Base-by-base conservation (phyloP, 2,329 filamentous ascomycete species). In the Trichoderma sp. region DNA sequence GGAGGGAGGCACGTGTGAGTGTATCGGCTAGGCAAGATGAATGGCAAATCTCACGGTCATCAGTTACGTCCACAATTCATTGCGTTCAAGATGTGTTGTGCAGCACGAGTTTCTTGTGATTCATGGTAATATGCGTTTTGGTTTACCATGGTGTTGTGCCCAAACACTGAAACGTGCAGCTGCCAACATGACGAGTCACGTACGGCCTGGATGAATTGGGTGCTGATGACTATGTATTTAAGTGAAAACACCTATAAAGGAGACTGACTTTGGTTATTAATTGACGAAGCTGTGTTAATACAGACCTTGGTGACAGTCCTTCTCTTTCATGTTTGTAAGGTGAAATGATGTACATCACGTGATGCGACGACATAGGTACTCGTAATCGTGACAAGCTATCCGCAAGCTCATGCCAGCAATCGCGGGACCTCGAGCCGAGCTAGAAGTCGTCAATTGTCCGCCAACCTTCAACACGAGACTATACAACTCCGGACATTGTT, bases 381-480 rank as follows among this genome's bases (percentile, higher is more conserved):
- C 34, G 34, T 39, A 39, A 17, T 34, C 50, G 34, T 55, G 24
- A 28, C 59, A 55, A 60, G 59, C 59, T 63, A 55, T 55, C 59
- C 41, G 48, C 50, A 52, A 54, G 48, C 50, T 60, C 45, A 34
- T 39, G 59, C 59, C 59, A 47, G 44, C 59, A 63, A 39, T 39
- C 34, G 34, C 34, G 34, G 34, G 34, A 39, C 34, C 34, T 39
- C 10, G 34, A 39, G 34, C 34, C 10, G 34, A 39, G 34, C 34
- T 39, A 39, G 34, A 39, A 39, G 34, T 34, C 10, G 34, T 14
- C 34, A 45, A 45, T 17, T 7, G 43, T n/a, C 43, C 43, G 15
- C 43, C 43, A 45, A 19, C 7, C 41, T 43, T 5, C 41, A 14
- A 43, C 2, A 12, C 39, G 21, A 43, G 45, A n/a, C 21, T 48